Percentiles rank a stretch among this genome's conserved stretches.
phyloP scores from a whole-genome alignment of 202 grass and related monocot genomes.

The Eragrostis tef region DNA sequence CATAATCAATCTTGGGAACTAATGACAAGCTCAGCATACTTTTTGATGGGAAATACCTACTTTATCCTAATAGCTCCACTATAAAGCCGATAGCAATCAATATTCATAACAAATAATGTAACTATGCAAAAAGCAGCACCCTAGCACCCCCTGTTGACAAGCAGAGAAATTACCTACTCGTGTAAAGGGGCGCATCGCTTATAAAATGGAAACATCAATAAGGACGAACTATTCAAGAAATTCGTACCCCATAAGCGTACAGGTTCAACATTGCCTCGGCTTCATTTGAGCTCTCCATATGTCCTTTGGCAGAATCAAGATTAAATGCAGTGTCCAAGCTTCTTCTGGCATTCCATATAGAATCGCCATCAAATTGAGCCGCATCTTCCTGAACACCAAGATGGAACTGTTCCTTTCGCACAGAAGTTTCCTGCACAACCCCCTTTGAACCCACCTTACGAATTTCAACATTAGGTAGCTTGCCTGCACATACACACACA shows the following conservation, averaged over 20 bases:
- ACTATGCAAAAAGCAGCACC: neutral
- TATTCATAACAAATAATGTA: constrained; percentile 27
- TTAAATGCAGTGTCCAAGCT: constrained; percentile 52
- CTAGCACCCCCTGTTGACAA: neutral
- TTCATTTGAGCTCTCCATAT: constrained; percentile 56
- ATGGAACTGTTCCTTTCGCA: constrained; percentile 46
- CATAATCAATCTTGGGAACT: too few relatives aligned
- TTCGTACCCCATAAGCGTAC: constrained; percentile 86
- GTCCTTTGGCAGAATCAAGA: constrained; percentile 60
- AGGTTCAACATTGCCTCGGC: constrained; percentile 50
- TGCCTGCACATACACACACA: constrained; percentile 58
- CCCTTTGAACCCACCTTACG: constrained; percentile 60
- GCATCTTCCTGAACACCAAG: constrained; percentile 39
- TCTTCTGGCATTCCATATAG: constrained; percentile 48
- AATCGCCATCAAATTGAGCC: constrained; percentile 26
- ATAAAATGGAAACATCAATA: constrained; percentile 8
- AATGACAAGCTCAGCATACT: neutral
- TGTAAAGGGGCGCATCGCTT: neutral
- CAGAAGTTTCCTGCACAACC: constrained; percentile 44
- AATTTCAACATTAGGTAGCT: constrained; percentile 71
- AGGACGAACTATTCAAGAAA: constrained; percentile 36
- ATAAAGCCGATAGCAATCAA: neutral
- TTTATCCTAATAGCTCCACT: neutral
- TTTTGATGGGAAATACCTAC: constrained; percentile 21
- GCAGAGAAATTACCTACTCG: neutral